Percentiles rank a stretch among this genome's conserved stretches.
Evolutionary conservation across 2,329 filamentous ascomycete genomes (phyloP).

Genomic region (Fusarium kyushuense): DNA sequence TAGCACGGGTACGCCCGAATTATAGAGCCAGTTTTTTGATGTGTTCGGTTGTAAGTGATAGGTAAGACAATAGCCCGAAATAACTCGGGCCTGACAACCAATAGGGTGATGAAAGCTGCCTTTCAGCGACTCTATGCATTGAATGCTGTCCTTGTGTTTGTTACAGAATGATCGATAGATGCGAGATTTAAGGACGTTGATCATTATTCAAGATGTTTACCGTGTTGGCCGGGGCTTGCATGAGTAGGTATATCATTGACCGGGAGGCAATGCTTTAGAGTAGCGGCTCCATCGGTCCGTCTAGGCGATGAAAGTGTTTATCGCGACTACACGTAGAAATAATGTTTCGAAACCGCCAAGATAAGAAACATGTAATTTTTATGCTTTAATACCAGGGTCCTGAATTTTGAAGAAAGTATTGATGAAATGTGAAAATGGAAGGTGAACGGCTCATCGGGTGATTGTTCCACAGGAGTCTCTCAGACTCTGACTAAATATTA

Average conservation of each 20-base stretch:
- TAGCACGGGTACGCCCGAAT: slow-evolving; percentile 24
- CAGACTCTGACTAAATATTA: neutral
- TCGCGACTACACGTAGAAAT: neutral
- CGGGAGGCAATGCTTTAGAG: neutral
- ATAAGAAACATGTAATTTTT: neutral
- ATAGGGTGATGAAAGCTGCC: neutral
- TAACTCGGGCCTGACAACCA: slow-evolving; percentile 23
- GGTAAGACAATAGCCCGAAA: slow-evolving; percentile 28
- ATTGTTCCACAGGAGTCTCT: slow-evolving; percentile 22
- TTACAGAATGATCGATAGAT: neutral
- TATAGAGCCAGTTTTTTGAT: slow-evolving; percentile 4
- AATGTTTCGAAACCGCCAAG: neutral
- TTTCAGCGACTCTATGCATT: slow-evolving; percentile 1
- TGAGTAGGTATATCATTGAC: neutral
- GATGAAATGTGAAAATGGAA: neutral
- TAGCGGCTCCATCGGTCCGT: neutral
- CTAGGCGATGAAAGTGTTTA: neutral
- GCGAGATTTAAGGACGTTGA: neutral
- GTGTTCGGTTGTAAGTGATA: slow-evolving; percentile 23
- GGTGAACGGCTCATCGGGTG: neutral
- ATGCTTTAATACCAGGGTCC: neutral
- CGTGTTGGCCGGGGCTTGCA: neutral
- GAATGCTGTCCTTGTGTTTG: slow-evolving; percentile 2
- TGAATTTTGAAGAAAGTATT: neutral
- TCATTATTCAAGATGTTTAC: neutral